These are phyloP conservation scores for Kodamaea sp. DNA, from an alignment of 1,139 yeast genomes.

Conservation along the genomic window DNA sequence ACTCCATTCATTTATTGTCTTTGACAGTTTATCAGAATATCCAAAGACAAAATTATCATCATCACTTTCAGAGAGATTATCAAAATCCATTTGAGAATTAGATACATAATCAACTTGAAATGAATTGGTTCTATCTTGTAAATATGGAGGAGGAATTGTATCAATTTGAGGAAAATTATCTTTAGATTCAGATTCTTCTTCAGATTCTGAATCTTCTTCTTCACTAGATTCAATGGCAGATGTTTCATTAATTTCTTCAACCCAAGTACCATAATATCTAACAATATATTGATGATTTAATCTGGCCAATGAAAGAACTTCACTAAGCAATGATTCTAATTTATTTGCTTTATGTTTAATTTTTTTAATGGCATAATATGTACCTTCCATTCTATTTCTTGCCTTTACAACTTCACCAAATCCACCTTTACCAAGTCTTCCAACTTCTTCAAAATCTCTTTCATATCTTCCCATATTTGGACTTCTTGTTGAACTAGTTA, in stretches of 20 bases:
- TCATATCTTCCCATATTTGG: conserved; percentile 34
- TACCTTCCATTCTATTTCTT: conserved; percentile 86
- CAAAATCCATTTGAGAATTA: conserved; percentile 58
- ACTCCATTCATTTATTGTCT: conserved; percentile 1
- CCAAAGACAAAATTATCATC: conserved; percentile 28
- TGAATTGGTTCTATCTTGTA: conserved; percentile 19
- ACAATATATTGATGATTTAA: conserved; percentile 94
- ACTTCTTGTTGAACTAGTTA: conserved; percentile 1
- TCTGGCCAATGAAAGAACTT: conserved; percentile 87
- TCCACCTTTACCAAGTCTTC: conserved; percentile 90
- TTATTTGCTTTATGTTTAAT: conserved; percentile 80
- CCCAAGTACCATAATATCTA: conserved; percentile 95
- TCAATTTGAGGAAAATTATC: too few relatives aligned
- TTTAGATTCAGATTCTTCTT: not conserved
- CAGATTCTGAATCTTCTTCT: conserved; percentile 11
- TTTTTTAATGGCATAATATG: conserved; percentile 91
- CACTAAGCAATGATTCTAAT: conserved; percentile 76
- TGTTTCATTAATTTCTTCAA: conserved; percentile 58
- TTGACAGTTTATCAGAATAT: conserved; percentile 2
- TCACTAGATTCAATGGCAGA: conserved; percentile 18
- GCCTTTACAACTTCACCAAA: conserved; percentile 98
- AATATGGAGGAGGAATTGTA: conserved; percentile 2
- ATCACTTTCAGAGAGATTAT: conserved; percentile 37
- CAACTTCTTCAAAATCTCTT: conserved; percentile 88
- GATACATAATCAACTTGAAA: conserved; percentile 64